These are phyloP conservation scores for Xylariaceae sp. DNA, from an alignment of 2,329 filamentous ascomycete genomes.

Conservation along the genomic window DNA sequence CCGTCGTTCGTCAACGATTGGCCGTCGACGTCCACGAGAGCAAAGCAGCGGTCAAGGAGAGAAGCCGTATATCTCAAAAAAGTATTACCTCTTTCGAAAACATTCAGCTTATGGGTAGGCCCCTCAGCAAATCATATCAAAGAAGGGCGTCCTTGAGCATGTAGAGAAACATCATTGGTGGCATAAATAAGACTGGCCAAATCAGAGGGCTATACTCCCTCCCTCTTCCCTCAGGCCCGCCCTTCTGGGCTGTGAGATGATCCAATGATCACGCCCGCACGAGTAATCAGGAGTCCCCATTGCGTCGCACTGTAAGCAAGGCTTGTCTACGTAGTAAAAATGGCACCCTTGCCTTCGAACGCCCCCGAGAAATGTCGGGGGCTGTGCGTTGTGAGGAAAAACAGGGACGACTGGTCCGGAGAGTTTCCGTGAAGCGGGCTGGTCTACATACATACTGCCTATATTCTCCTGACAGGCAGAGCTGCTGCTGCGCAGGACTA, in stretches of 20 bases:
- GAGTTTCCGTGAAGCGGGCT: background rate
- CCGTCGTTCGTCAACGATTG: too few species aligned
- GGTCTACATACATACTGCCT: background rate
- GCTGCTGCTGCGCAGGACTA: background rate
- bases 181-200: background rate
- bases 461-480: background rate
- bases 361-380: too few species aligned
- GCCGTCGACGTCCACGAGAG: too few species aligned
- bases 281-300: too few species aligned
- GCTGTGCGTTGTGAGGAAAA: too few species aligned
- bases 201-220: too few species aligned
- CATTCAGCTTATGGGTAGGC: background rate
- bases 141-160: background rate
- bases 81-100: background rate
- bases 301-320: too few species aligned
- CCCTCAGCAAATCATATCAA: constrained; percentile 4
- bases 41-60: background rate
- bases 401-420: background rate
- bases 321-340: too few species aligned
- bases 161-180: background rate
- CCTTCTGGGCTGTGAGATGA: too few species aligned
- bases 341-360: background rate
- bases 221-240: too few species aligned
- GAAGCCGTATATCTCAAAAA: too few species aligned
- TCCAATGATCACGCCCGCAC: too few species aligned